Evolutionary conservation across 2,329 filamentous ascomycete species (phyloP).

Genomic region (Arthrobotrys megalospora): DNA sequence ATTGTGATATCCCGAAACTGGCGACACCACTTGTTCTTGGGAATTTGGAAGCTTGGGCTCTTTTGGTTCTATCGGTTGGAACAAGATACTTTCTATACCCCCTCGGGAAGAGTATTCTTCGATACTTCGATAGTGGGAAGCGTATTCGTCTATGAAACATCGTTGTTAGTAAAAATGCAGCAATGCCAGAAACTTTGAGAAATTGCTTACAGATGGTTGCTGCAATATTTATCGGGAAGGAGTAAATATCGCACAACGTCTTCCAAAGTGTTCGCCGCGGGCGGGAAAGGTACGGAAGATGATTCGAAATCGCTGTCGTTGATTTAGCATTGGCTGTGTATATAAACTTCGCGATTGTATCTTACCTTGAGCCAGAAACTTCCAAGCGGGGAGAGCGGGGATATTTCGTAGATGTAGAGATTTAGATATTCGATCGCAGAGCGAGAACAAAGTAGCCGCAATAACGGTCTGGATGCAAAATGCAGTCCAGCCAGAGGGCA

Average conservation of each 20-base stretch:
- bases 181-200: not conserved
- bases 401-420: not conserved
- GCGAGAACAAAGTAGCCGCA: too few relatives aligned
- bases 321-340: not conserved
- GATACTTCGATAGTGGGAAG: not conserved
- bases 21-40: not conserved
- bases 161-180: not conserved
- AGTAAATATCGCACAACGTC: not conserved
- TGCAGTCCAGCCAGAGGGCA: conserved; percentile 5
- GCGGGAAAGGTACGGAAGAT: not conserved
- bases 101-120: not conserved
- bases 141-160: not conserved
- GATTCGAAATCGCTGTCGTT: not conserved
- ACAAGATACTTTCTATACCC: too few relatives aligned
- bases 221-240: not conserved
- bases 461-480: not conserved
- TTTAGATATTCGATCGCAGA: not conserved
- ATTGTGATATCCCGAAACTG: not conserved
- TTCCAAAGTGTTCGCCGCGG: not conserved
- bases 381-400: not conserved
- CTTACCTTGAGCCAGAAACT: not conserved
- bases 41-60: not conserved
- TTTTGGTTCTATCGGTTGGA: not conserved
- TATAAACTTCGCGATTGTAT: too few relatives aligned
- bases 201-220: not conserved